Evolutionary conservation across 352 stramenopile genomes (phyloP).

Genomic region (Phytophthora lateralis): DNA sequence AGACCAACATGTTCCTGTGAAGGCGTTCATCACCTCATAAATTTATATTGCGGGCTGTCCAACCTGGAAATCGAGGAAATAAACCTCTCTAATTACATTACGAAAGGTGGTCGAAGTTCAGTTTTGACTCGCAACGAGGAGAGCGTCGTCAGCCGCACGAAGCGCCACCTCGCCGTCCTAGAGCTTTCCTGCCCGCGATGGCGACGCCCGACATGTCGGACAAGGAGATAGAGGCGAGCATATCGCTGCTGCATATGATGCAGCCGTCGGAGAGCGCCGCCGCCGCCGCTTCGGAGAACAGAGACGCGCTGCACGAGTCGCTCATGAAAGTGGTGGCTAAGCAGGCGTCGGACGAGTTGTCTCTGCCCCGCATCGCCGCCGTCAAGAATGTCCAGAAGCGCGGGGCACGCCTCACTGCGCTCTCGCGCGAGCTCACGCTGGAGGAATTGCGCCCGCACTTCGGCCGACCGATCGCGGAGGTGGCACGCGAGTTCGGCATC

Average conservation of each 20-base stretch:
- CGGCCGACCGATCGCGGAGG: constrained; percentile 65
- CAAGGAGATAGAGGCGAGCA: constrained; percentile 64
- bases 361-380: constrained; percentile 6
- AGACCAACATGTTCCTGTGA: neutral
- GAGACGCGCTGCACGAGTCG: constrained; percentile 37
- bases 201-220: constrained; percentile 35
- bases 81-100: constrained; percentile 27
- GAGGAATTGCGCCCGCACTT: constrained; percentile 70
- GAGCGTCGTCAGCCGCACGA: neutral
- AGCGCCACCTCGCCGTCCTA: neutral
- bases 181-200: constrained; percentile 7
- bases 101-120: constrained; percentile 47
- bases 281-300: constrained; percentile 8
- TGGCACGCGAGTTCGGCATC: constrained; percentile 71
- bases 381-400: constrained; percentile 38
- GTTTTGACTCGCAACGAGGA: constrained; percentile 26
- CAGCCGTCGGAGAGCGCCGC: constrained; percentile 24
- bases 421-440: constrained; percentile 62
- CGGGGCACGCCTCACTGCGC: constrained; percentile 50
- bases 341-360: constrained; percentile 27
- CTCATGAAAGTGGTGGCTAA: constrained; percentile 51
- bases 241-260: constrained; percentile 75
- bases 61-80: too few species aligned
- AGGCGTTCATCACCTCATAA: too few species aligned
- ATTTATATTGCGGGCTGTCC: too few species aligned